Conservation (phyloP, 495 filamentous ascomycete species). For the Letharia columbiana region DNA sequence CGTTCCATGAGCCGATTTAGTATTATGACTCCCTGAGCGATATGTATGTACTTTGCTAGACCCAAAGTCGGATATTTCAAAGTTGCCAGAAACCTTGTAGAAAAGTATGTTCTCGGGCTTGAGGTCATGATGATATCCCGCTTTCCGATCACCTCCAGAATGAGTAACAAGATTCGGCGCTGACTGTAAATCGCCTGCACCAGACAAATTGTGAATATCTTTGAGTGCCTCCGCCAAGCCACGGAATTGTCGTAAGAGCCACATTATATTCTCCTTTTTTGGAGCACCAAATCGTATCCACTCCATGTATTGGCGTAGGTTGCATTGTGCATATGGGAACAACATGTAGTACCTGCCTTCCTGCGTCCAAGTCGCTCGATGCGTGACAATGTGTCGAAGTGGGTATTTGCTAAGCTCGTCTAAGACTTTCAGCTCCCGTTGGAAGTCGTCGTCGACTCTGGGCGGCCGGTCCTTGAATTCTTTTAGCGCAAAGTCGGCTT, state of each 20-base stretch:
- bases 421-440: constrained; percentile 10
- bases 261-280: constrained; percentile 8
- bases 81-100: constrained; percentile 19
- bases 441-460: neutral
- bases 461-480: constrained; percentile 8
- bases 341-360: constrained; percentile 23
- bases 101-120: constrained; percentile 33
- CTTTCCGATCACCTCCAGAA: neutral
- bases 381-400: constrained; percentile 13
- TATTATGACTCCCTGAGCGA: constrained; percentile 12
- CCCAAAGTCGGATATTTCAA: constrained; percentile 20
- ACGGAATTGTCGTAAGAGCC: constrained; percentile 24
- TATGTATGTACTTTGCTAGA: constrained; percentile 14
- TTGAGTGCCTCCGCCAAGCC: constrained; percentile 23
- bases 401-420: constrained; percentile 5
- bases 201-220: constrained; percentile 1
- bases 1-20: constrained; percentile 14
- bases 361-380: constrained; percentile 19
- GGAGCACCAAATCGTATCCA: neutral
- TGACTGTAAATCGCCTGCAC: neutral
- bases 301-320: constrained; percentile 24
- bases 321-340: constrained; percentile 28
- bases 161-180: neutral
- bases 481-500: constrained; percentile 16
- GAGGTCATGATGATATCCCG: constrained; percentile 27